Evolutionary conservation across 2,329 filamentous ascomycete species (phyloP), one percentile per base, ranked within the genome.

Genomic region (Aspergillus hiratsukae): DNA sequence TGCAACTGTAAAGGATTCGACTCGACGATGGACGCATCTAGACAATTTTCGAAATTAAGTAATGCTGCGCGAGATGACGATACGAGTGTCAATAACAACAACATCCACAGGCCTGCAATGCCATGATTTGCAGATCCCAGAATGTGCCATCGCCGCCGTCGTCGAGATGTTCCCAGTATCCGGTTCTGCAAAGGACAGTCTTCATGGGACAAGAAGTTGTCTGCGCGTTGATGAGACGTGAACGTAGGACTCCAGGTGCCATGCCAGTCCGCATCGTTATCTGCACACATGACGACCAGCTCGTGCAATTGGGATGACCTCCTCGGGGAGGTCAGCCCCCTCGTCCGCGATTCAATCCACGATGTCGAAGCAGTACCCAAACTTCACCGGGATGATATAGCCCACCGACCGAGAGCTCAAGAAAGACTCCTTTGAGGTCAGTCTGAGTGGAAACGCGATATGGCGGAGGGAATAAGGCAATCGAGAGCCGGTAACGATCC

Each of bases 41-140:
- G 80, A 76, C 93, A 99, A 75, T 97, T 96, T n/a, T 88, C 81
- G 74, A 95, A 94, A 56, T 84, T 79, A 58, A 97, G 77, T 64
- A 86, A 83, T 48, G 86, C 90, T 50, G 88, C 90, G 43, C 77
- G 71, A 27, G 75, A 78, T 8, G 83, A 79, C n/a, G 68, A 64
- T n/a, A 62, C 49, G 51, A 62, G 58, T 1, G 49, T 53, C 31
- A 69, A 37, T 48, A 69, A 29, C 31, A 69, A 57, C 43, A 72
- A 10, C 46, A 69, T 31, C 35, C 60, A 46, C 49, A 63, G 59
- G 61, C 63, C 54, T 27, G 45, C 46, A 25, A 60, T 53, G 17
- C 56, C 55, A 60, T 58, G 55, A 57, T 49, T 49, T 29, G 17
- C 49, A 31, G 35, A 41, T 51, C 56, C 58, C 50, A 31, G 45